A percentile compares a stretch with the other conserved stretches of the same genome.
Evolutionary conservation across 129 eudicot genomes (phyloP).

Genomic region (Saposhnikovia divaricata): DNA sequence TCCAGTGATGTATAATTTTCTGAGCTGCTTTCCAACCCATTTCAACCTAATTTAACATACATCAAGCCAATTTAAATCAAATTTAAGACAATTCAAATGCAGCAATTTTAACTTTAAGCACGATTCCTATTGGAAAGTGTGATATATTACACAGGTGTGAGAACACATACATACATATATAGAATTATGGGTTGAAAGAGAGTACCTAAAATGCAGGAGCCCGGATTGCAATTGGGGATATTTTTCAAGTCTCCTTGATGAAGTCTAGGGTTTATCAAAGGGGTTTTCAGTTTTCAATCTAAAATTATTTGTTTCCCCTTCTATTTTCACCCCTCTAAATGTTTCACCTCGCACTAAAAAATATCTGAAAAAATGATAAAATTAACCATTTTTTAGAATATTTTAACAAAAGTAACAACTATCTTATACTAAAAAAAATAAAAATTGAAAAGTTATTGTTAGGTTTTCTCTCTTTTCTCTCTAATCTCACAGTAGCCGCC

Average conservation of each 20-base stretch:
- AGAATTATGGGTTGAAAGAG: not conserved
- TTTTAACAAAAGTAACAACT: no score
- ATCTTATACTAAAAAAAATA: no score
- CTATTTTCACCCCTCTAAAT: not conserved
- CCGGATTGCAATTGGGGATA: not conserved
- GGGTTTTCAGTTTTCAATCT: not conserved
- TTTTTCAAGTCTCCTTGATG: not conserved
- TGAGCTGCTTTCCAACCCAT: constrained; percentile 99
- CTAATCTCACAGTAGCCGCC: no score
- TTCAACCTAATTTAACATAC: not conserved
- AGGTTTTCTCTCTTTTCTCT: no score
- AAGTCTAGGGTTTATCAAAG: not conserved
- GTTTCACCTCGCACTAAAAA: no score
- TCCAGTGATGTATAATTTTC: constrained; percentile 90
- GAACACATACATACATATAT: not conserved
- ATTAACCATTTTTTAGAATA: no score
- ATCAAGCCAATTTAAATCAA: not conserved
- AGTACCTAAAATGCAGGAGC: not conserved
- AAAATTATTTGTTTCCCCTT: not conserved
- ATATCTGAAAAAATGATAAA: no score
- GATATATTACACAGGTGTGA: not conserved
- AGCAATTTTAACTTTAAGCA: not conserved
- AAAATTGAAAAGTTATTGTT: no score
- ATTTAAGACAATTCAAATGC: not conserved
- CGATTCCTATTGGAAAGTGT: not conserved